Percentiles rank a stretch among this genome's conserved stretches.
phyloP scores from a whole-genome alignment of 2,329 filamentous ascomycete species.

The Emericellopsis cladophorae region DNA sequence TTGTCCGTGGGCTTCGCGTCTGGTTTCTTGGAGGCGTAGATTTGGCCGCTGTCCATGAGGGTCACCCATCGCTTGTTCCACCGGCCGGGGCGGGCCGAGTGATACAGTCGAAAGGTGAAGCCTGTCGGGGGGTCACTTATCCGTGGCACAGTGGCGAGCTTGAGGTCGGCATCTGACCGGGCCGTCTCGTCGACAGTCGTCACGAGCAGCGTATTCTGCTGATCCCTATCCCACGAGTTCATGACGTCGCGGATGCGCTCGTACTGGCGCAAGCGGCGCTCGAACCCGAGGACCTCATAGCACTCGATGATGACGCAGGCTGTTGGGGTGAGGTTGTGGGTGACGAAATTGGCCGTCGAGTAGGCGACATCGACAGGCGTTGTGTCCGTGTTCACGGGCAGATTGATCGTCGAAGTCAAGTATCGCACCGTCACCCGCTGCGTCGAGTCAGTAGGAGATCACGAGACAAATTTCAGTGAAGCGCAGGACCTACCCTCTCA shows the following conservation, averaged over 20 bases:
- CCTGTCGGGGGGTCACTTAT: conserved; percentile 45
- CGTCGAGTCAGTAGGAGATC: conserved; percentile 3
- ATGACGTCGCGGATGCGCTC: conserved; percentile 78
- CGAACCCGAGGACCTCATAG: conserved; percentile 63
- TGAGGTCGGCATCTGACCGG: conserved; percentile 49
- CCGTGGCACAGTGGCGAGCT: conserved; percentile 49
- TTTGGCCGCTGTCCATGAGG: conserved; percentile 61
- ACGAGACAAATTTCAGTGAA: background rate
- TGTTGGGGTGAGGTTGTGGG: conserved; percentile 48
- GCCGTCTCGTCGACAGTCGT: conserved; percentile 36
- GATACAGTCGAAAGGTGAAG: conserved; percentile 59
- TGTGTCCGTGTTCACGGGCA: conserved; percentile 65
- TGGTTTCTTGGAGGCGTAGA: conserved; percentile 56
- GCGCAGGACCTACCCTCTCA: conserved; percentile 47
- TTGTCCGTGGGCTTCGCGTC: conserved; percentile 48
- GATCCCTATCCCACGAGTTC: conserved; percentile 84
- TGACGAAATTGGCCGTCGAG: conserved; percentile 50
- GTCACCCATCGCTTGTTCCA: conserved; percentile 82
- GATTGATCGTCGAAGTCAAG: conserved; percentile 51
- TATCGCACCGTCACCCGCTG: conserved; percentile 63
- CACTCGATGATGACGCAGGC: conserved; percentile 65
- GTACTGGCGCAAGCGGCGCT: conserved; percentile 72
- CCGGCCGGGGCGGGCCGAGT: conserved; percentile 70
- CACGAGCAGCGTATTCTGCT: conserved; percentile 62
- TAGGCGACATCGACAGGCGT: conserved; percentile 61